phyloP scores from a whole-genome alignment of 1,139 yeast species.

The Entelexis sorbosivorans region DNA sequence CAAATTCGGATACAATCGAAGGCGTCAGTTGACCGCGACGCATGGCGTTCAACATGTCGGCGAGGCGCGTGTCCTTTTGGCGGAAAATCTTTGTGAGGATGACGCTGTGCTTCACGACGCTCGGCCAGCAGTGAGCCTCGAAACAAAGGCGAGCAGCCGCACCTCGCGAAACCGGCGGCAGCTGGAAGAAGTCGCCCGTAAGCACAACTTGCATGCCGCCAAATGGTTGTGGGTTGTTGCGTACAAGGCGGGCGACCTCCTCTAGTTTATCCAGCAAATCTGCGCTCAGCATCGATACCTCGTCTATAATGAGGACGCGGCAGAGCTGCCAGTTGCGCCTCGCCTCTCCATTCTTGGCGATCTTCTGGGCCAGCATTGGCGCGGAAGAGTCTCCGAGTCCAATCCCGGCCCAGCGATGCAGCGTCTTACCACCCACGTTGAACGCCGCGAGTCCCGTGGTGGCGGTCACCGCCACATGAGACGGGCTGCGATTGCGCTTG shows the following conservation, averaged over 20 bases:
- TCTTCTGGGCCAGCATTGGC: slow-evolving; percentile 33
- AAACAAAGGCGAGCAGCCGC: slow-evolving; percentile 50
- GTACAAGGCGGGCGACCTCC: slow-evolving; percentile 43
- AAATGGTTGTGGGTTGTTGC: slow-evolving; percentile 33
- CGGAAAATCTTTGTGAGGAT: slow-evolving; percentile 73
- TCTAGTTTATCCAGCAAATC: slow-evolving; percentile 54
- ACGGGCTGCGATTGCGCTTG: slow-evolving; percentile 31
- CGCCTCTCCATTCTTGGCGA: slow-evolving; percentile 32
- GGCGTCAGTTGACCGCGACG: slow-evolving; percentile 53
- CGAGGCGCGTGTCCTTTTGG: slow-evolving; percentile 63
- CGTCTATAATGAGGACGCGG: slow-evolving; percentile 65
- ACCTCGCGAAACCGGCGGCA: slow-evolving; percentile 54
- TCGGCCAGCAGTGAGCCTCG: slow-evolving; percentile 65
- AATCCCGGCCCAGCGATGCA: slow-evolving; percentile 67
- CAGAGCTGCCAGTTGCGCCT: slow-evolving; percentile 48
- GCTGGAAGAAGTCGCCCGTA: slow-evolving; percentile 77
- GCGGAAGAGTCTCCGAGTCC: slow-evolving; percentile 56
- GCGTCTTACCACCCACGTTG: slow-evolving; percentile 72
- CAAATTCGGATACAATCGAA: slow-evolving; percentile 39
- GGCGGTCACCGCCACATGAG: slow-evolving; percentile 69
- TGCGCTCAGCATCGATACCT: slow-evolving; percentile 75
- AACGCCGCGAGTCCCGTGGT: slow-evolving; percentile 89
- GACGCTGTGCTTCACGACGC: slow-evolving; percentile 49
- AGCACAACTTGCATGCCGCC: slow-evolving; percentile 74
- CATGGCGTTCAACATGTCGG: slow-evolving; percentile 63